Percentiles rank a stretch among this genome's conserved stretches.
Conservation (phyloP, 257 asterid species). For the Apocynum venetum region DNA sequence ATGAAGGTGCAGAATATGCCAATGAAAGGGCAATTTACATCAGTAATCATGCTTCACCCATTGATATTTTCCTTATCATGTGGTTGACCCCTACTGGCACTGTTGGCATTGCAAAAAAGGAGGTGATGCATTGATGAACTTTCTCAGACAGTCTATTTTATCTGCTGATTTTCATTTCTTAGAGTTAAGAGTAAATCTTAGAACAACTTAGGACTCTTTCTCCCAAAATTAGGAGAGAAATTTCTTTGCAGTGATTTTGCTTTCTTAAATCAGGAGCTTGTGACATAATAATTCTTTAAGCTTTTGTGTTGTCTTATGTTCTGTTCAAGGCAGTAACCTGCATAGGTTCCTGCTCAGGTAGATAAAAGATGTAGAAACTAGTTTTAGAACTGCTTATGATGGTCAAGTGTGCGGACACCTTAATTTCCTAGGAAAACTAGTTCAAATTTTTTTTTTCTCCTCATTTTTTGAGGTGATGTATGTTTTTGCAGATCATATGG, state of each 20-base stretch:
- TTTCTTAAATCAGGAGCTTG: background rate
- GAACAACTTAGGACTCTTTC: background rate
- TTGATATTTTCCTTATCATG: conserved; percentile 45
- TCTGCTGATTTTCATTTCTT: background rate
- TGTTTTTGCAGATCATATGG: conserved; percentile 29
- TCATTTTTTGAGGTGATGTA: background rate
- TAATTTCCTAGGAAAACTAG: background rate
- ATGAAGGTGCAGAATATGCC: conserved; percentile 42
- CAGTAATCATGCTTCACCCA: conserved; percentile 46
- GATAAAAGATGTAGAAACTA: too few species aligned
- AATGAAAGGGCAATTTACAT: conserved; percentile 40
- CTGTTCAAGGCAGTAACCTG: background rate
- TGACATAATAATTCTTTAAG: too few species aligned
- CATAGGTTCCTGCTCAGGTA: background rate
- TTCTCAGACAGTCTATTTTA: background rate
- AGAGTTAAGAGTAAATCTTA: background rate
- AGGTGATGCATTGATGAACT: conserved; percentile 19
- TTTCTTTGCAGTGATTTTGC: background rate
- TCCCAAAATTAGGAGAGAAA: background rate
- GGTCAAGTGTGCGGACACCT: background rate
- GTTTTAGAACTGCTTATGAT: background rate
- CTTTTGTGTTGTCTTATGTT: background rate
- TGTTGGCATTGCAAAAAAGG: conserved; percentile 44
- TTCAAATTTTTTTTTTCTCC: background rate
- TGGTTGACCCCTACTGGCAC: conserved; percentile 46